Percentiles rank a stretch among this genome's conserved stretches.
Conservation (phyloP, 768 basidiomycete species). For the Saitozyma podzolica region DNA sequence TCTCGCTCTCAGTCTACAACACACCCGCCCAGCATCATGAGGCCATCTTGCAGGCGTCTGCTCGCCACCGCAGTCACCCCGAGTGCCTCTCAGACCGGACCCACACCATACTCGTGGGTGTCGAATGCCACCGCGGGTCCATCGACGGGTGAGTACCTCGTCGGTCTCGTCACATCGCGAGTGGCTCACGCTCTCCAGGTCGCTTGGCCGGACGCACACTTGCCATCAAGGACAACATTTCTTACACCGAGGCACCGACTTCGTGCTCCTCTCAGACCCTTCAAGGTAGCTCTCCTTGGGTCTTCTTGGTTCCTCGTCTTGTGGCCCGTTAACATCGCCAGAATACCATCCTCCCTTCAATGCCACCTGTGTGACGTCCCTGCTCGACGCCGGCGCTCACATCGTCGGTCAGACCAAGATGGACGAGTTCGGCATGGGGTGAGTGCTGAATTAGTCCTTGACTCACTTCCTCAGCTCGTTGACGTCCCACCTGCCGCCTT, state of each 20-base stretch:
- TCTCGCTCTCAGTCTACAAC: too few species aligned
- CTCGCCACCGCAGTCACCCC: slow-evolving; percentile 4
- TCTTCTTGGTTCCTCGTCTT: slow-evolving; percentile 7
- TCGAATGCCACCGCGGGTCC: slow-evolving; percentile 13
- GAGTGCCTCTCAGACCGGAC: slow-evolving; percentile 13
- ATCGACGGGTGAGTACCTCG: slow-evolving; percentile 9
- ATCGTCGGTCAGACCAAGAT: slow-evolving; percentile 89
- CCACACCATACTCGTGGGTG: slow-evolving; percentile 40
- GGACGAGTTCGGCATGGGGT: slow-evolving; percentile 99
- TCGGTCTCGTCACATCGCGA: too few species aligned
- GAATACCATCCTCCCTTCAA: slow-evolving; percentile 79
- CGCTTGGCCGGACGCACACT: slow-evolving; percentile 51
- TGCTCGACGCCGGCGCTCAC: slow-evolving; percentile 66
- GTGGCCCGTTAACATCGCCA: slow-evolving; percentile 41
- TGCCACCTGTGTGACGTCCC: slow-evolving; percentile 73
- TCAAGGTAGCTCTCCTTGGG: slow-evolving; percentile 54
- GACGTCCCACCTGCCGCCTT: slow-evolving; percentile 72
- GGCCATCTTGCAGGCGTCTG: slow-evolving; percentile 1
- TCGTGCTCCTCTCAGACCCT: slow-evolving; percentile 81
- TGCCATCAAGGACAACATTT: slow-evolving; percentile 86
- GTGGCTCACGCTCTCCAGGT: slow-evolving; percentile 3
- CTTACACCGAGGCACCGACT: slow-evolving; percentile 64
- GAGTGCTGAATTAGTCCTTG: slow-evolving; percentile 34
- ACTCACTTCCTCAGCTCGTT: slow-evolving; percentile 52
- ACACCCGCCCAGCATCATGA: too few species aligned